phyloP scores from a whole-genome alignment of 2,329 filamentous ascomycete species.

The Conoideocrella luteorostrata region DNA sequence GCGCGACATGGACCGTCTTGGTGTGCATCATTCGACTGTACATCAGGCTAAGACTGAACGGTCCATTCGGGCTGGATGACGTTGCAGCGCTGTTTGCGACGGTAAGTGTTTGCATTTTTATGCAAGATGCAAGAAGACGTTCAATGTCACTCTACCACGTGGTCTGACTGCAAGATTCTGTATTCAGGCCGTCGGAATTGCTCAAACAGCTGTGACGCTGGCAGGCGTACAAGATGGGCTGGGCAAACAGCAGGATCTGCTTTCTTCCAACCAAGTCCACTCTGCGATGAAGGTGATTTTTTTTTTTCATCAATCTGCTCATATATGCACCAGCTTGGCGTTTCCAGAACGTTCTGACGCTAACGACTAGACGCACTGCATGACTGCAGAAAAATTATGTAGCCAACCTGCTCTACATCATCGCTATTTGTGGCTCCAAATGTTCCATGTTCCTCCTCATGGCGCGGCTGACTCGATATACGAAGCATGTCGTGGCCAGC shows the following conservation, averaged over 20 bases:
- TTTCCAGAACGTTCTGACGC: no score
- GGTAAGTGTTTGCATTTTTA: no score
- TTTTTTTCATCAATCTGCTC: no score
- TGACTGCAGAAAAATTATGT: conserved; percentile 11
- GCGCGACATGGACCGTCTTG: conserved; percentile 12
- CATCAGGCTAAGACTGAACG: conserved; percentile 11
- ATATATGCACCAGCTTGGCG: no score
- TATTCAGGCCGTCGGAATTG: conserved; percentile 9
- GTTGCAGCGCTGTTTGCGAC: conserved; percentile 11
- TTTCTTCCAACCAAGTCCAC: neutral
- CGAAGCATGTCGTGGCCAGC: conserved; percentile 9
- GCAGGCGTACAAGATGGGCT: conserved; percentile 10
- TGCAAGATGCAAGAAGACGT: no score
- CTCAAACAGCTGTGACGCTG: conserved; percentile 8
- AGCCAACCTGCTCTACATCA: conserved; percentile 11
- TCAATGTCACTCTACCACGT: no score
- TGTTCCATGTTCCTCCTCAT: conserved; percentile 14
- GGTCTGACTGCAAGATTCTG: no score
- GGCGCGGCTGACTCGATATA: conserved; percentile 10
- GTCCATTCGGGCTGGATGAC: conserved; percentile 12
- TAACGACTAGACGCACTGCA: no score
- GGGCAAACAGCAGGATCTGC: conserved; percentile 8
- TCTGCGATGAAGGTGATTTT: conserved; percentile 12
- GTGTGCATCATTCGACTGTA: conserved; percentile 12
- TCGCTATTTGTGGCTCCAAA: conserved; percentile 12